These are phyloP conservation scores for Penicillium paneum DNA, from an alignment of 2,329 filamentous ascomycete species.

Conservation along the genomic window DNA sequence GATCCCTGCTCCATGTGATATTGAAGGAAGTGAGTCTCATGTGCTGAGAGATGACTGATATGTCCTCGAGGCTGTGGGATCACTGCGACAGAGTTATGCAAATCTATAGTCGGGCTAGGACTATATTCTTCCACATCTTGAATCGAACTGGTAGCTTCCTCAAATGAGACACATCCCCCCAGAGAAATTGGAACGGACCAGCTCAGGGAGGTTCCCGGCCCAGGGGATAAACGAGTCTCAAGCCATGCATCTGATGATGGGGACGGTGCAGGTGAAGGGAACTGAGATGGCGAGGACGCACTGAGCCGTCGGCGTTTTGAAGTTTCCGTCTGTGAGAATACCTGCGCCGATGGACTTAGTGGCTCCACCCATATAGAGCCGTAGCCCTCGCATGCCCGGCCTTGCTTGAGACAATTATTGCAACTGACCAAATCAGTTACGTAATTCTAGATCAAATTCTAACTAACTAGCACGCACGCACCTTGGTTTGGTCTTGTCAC, in stretches of 20 bases:
- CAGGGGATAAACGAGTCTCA: slow-evolving; percentile 10
- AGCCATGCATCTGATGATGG: slow-evolving; percentile 13
- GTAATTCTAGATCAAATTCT: not conserved
- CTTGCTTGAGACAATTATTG: slow-evolving; percentile 34
- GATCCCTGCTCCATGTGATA: slow-evolving; percentile 38
- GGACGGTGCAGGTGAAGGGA: slow-evolving; percentile 12
- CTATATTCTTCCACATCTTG: not conserved
- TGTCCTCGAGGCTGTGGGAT: slow-evolving; percentile 16
- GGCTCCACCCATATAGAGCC: slow-evolving; percentile 37
- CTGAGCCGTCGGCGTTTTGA: slow-evolving; percentile 24
- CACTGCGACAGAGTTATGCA: slow-evolving; percentile 5
- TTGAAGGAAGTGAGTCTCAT: slow-evolving; percentile 38
- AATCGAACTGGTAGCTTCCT: not conserved
- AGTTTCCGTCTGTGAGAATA: slow-evolving; percentile 25
- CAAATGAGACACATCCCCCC: not conserved
- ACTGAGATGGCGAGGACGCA: slow-evolving; percentile 14
- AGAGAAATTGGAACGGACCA: slow-evolving; percentile 10
- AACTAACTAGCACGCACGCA: slow-evolving; percentile 9
- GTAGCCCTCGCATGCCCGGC: slow-evolving; percentile 39
- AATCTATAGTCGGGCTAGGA: not conserved
- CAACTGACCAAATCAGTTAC: slow-evolving; percentile 7
- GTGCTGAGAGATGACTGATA: slow-evolving; percentile 28
- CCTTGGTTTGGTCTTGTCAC: slow-evolving; percentile 39
- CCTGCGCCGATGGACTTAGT: slow-evolving; percentile 30
- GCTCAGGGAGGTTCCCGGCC: slow-evolving; percentile 1